Base-by-base conservation (phyloP, 441 rosid species). In the Viola pubescens region DNA sequence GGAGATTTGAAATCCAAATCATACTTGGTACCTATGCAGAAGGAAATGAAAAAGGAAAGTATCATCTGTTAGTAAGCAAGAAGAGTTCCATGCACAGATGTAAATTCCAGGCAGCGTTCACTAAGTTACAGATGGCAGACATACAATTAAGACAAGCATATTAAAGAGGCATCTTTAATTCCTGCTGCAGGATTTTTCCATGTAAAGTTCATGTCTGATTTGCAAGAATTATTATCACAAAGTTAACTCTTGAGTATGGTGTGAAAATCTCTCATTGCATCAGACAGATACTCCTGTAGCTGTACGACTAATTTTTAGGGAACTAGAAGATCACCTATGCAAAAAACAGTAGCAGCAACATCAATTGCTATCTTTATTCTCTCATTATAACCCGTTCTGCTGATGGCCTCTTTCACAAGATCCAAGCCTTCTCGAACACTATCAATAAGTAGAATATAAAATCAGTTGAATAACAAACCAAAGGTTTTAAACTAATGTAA, bases 391-490 rank as follows among this genome's bases (percentile, higher is more conserved):
- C 89, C 91, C 8, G 99, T 90, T 82, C 99, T 85, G 79, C 66
- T 61, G 74, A 88, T 90, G 52, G 99, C 99, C 81, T 90, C 95
- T 78, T 79, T 85, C 61, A 94, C 95, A 71, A 88, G 80, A 78
- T 85, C 96, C 80, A 94, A 75, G 58, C 87, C 99, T 77, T 94
- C 99, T 80, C 58, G 85, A 69, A 94, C 64, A 67, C 99, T 94
- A 95, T 74, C 67, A 64, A 70, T 39, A 38, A 48, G n/a, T 59
- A 4, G 47, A 49, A 16, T 4, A n/a, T 13, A 26, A 8, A 6
- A 26, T 14, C 6, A 19, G 14, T 39, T 2, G 19, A 54, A 47
- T 10, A 7, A 12, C 5, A 37, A 38, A 40, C 46, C 4, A 56
- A 26, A 26, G 44, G 16, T 62, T 37, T 54, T 34, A 10, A 58